These are phyloP conservation scores for Calonectria naviculata DNA, from an alignment of 2,329 filamentous ascomycete genomes.

Conservation along the genomic window DNA sequence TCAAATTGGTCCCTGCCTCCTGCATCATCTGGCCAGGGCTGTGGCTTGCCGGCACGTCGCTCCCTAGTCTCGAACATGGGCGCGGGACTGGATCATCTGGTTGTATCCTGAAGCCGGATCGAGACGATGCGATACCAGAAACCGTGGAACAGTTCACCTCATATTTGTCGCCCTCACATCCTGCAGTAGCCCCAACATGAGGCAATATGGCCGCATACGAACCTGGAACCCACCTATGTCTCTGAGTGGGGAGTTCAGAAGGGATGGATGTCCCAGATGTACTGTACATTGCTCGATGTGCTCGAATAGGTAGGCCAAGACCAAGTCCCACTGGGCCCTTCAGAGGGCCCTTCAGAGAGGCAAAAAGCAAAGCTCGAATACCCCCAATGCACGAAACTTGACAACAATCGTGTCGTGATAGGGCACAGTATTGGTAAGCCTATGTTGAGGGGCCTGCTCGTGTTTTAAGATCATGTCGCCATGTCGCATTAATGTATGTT, in stretches of 20 bases:
- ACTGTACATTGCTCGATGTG: conserved; percentile 29
- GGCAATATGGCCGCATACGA: conserved; percentile 27
- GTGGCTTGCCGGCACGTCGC: conserved; percentile 17
- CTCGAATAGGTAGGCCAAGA: conserved; percentile 19
- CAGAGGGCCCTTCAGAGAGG: conserved; percentile 19
- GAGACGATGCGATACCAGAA: conserved; percentile 29
- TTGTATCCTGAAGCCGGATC: conserved; percentile 15
- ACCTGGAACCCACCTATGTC: conserved; percentile 25
- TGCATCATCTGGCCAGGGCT: conserved; percentile 25
- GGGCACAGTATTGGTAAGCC: conserved; percentile 34
- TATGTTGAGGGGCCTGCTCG: conserved; percentile 28
- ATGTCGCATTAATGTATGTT: conserved; percentile 17
- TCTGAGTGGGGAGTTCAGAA: neutral
- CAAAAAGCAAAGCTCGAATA: conserved; percentile 19
- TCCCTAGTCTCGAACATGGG: conserved; percentile 15
- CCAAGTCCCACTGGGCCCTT: conserved; percentile 29
- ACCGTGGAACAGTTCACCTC: conserved; percentile 21
- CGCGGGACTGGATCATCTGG: conserved; percentile 22
- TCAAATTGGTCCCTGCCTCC: conserved; percentile 30
- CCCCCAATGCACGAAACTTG: conserved; percentile 36
- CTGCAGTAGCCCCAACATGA: conserved; percentile 37
- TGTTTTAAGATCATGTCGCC: conserved; percentile 16
- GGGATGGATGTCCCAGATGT: conserved; percentile 8
- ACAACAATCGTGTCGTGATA: conserved; percentile 30
- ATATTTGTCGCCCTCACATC: conserved; percentile 28